Base-by-base conservation (phyloP, 108 stramenopile genomes). In the Parietichytrium sp. region DNA sequence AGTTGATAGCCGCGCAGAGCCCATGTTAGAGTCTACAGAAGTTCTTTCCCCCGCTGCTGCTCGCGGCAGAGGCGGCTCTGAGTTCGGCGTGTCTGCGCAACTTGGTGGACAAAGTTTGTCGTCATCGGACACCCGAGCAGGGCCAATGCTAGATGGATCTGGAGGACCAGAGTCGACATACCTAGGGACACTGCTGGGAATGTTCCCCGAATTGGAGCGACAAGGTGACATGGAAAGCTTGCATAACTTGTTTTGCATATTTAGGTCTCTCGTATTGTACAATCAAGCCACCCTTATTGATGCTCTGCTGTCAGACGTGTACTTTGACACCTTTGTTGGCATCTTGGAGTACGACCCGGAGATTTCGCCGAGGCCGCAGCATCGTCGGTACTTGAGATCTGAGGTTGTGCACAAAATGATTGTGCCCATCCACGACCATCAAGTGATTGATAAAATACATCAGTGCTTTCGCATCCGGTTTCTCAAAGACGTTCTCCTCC, bases 271-370 rank as follows among this genome's bases (percentile, higher is more conserved):
- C 25, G 80, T 81, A 4, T 25, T 54, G 25, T 54, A 38, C 13
- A 81, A 81, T 54, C 54, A 81, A 13, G 45, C 80, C 12, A 25
- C 48, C 15, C 27, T 82, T 26, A 16, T 82, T n/a, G 61, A 77
- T 25, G 72, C 78, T 20, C 29, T 87, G 3, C 78, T 87, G 18
- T 51, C 52, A 29, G 85, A 87, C 81, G 23, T 36, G 7, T 33
- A 86, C 13, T 87, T 87, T 29, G 79, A 51, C n/a, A 29, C 47
- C 52, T 47, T 87, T 47, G 83, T 85, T 29, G 86, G 86, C 26
- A 83, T 86, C 26, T 84, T 87, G 49, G 86, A 87, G 80, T 87
- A 86, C 83, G 86, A 85, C 79, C 49, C 81, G 15, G 86, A 86
- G 54, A 47, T 86, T 36, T 83, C 81, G 79, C 30, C 82, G 50